Conservation (phyloP, 768 basidiomycete species). For the Cystobasidium ongulense region DNA sequence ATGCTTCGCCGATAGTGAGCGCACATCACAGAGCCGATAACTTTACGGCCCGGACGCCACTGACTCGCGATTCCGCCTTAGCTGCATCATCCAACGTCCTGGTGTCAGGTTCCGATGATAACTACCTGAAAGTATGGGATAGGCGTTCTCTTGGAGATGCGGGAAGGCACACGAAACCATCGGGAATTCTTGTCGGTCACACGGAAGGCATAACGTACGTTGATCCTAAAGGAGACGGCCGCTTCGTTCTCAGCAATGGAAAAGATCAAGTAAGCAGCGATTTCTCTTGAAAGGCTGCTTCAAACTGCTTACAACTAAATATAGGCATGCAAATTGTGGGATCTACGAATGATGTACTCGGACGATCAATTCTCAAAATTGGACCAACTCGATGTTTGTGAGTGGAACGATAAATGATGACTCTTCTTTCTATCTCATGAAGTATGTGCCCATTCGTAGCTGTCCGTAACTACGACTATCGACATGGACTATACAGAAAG, state of each 20-base stretch:
- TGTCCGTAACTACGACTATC: conserved; percentile 64
- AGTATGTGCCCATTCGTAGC: conserved; percentile 49
- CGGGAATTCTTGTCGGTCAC: conserved; percentile 82
- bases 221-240: conserved; percentile 89
- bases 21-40: background rate
- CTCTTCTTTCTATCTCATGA: conserved; percentile 1
- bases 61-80: background rate
- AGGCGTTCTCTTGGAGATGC: conserved; percentile 51
- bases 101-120: conserved; percentile 90
- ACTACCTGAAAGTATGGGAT: conserved; percentile 88
- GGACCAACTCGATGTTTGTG: conserved; percentile 32
- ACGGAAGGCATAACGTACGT: conserved; percentile 94
- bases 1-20: conserved; percentile 71
- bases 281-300: background rate
- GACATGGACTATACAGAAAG: conserved; percentile 50
- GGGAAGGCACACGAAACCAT: conserved; percentile 54
- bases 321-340: conserved; percentile 66
- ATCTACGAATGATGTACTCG: conserved; percentile 82
- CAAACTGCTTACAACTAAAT: conserved; percentile 48
- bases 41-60: background rate
- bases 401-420: background rate
- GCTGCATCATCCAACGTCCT: conserved; percentile 84
- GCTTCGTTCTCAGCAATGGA: conserved; percentile 89
- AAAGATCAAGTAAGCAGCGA: conserved; percentile 60
- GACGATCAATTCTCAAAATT: conserved; percentile 54